phyloP scores from a whole-genome alignment of 1,284 basidiomycete genomes.

The Stygiomarasmius scandens region DNA sequence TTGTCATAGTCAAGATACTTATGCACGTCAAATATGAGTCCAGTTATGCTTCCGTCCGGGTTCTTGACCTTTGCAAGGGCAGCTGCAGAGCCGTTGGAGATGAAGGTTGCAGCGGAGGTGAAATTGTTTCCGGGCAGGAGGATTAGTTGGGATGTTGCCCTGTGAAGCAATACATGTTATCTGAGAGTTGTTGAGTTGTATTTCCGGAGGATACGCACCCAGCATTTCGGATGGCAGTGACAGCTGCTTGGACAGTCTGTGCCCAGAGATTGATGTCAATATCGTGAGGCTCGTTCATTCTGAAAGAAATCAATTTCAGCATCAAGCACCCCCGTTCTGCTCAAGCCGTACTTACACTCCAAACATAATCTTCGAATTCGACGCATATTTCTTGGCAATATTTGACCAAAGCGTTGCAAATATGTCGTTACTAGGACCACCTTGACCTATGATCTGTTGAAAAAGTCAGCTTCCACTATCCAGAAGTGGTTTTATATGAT shows the following conservation, averaged over 20 bases:
- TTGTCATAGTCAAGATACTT: constrained; percentile 66
- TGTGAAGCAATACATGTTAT: constrained; percentile 16
- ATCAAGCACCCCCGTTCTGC: too few species aligned
- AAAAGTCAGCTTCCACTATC: too few species aligned
- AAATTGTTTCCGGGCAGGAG: constrained; percentile 58
- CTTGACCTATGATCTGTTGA: constrained; percentile 57
- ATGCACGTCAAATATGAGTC: constrained; percentile 64
- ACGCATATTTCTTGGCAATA: constrained; percentile 55
- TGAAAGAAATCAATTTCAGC: constrained; percentile 18
- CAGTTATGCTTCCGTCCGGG: constrained; percentile 49
- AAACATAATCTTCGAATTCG: constrained; percentile 53
- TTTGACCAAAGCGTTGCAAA: constrained; percentile 58
- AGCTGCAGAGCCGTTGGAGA: constrained; percentile 56
- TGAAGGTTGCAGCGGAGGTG: constrained; percentile 52
- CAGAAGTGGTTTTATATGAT: too few species aligned
- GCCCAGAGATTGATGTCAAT: constrained; percentile 48
- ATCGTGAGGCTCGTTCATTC: constrained; percentile 63
- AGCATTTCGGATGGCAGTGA: constrained; percentile 56
- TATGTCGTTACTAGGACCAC: constrained; percentile 57
- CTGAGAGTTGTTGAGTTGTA: too few species aligned
- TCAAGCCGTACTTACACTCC: constrained; percentile 41
- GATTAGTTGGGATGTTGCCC: constrained; percentile 53
- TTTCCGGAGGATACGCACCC: constrained; percentile 41
- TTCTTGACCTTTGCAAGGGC: constrained; percentile 56
- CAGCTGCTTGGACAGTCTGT: constrained; percentile 51